Evolutionary conservation across 345 rosid genomes (phyloP), one percentile per base, ranked within the genome.

Genomic region (Barbarea vulgaris): DNA sequence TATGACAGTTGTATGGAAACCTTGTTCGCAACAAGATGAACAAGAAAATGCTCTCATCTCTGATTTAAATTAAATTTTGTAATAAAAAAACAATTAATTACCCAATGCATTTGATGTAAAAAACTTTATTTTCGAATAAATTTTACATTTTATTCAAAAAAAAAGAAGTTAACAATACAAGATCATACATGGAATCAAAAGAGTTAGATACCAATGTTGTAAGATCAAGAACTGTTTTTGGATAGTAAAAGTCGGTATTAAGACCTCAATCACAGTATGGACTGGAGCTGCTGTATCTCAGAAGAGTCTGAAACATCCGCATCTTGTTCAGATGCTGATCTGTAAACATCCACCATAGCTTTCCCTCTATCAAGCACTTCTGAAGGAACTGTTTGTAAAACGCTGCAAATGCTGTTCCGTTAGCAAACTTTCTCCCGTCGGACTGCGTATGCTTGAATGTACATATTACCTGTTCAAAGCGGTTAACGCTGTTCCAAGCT

Each of bases 341-440:
- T 81, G 61, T 84, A 91, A 33, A 90, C 91, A 75, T 91, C 91
- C 0, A 88, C 96, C 44, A 87, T 79, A 28, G 91, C 89, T 83
- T 80, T 86, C 51, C 95, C 97, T 79, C 75, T 85, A 64, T 76
- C 84, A 47, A 94, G 70, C 37, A 87, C 87, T 53, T 84, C 83
- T 3, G 87, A 72, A 55, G 96, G 96, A 67, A 90, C 88, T 4
- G 96, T 90, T 28, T 83, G 83, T 71, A 94, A 84, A 56, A 91
- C 87, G 71, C 95, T 87, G 91, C 55, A 65, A 54, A n/a, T 9
- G 15, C 3, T 14, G 1, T 10, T 50, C 36, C 1, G 63, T 71
- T 48, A 77, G 65, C n/a, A 47, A 44, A 57, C 3, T 12, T 58
- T 46, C 50, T 64, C 3, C 4, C 1, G 22, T 36, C 1, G 10